These are phyloP conservation scores for Trichoderma afroharzianum DNA, from an alignment of 2,329 filamentous ascomycete genomes.

Conservation along the genomic window DNA sequence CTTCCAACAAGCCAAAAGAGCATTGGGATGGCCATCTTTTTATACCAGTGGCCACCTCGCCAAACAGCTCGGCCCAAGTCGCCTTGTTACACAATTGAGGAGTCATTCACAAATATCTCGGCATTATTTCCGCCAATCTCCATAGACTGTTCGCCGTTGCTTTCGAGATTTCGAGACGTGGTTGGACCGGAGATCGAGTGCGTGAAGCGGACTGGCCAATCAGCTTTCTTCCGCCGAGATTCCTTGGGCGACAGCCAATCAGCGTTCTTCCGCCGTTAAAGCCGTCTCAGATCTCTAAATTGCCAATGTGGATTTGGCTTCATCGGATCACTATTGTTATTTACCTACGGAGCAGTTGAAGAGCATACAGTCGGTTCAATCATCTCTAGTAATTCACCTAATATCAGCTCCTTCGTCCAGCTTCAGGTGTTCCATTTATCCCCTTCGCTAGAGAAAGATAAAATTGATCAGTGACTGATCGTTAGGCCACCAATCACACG, in stretches of 20 bases:
- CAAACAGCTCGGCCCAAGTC: not conserved
- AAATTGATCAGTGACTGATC: not conserved
- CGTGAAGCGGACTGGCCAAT: not conserved
- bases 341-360: no score
- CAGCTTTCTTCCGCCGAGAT: slow-evolving; percentile 7
- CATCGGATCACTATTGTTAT: no score
- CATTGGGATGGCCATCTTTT: not conserved
- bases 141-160: not conserved
- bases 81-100: not conserved
- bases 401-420: not conserved
- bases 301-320: not conserved
- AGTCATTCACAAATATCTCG: not conserved
- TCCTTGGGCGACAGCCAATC: not conserved
- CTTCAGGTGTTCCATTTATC: not conserved
- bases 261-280: slow-evolving; percentile 9
- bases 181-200: not conserved
- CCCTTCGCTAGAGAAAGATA: rapidly evolving
- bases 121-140: not conserved
- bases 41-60: not conserved
- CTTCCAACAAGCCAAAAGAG: not conserved
- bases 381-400: rapidly evolving
- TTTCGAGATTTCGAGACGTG: not conserved
- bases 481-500: not conserved
- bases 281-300: not conserved
- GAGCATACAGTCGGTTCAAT: not conserved